Conservation (phyloP, 106 monocot species). For the Posidonia australis region DNA sequence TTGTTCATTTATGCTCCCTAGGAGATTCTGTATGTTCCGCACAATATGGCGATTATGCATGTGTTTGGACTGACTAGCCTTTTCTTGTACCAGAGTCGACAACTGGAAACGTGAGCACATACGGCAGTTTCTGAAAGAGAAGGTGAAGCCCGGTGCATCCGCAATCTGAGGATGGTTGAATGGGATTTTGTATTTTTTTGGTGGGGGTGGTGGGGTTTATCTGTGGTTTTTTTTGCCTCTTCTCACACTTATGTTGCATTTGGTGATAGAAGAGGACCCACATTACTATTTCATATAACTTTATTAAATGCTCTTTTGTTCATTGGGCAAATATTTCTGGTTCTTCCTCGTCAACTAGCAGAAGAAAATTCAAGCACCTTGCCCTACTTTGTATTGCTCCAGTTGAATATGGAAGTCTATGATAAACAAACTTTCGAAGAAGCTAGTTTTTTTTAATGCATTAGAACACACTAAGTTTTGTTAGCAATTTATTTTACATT, state of each 20-base stretch:
- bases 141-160: slow-evolving; percentile 35
- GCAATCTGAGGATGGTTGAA: slow-evolving; percentile 1
- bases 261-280: no score
- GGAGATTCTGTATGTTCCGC: neutral
- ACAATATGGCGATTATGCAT: neutral
- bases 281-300: neutral
- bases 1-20: neutral
- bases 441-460: no score
- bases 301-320: neutral
- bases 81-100: slow-evolving; percentile 56
- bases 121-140: slow-evolving; percentile 68
- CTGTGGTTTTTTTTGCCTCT: no score
- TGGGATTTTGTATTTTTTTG: no score
- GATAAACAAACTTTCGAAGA: no score
- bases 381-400: no score
- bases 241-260: neutral
- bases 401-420: no score
- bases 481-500: no score
- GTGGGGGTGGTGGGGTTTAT: neutral
- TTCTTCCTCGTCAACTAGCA: neutral
- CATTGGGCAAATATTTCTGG: neutral
- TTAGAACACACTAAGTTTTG: no score
- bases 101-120: slow-evolving; percentile 98
- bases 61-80: neutral
- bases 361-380: neutral